Percentiles rank a stretch among this genome's conserved stretches.
Conservation (phyloP, 2,329 filamentous ascomycete species). For the Paramyrothecium sp. region DNA sequence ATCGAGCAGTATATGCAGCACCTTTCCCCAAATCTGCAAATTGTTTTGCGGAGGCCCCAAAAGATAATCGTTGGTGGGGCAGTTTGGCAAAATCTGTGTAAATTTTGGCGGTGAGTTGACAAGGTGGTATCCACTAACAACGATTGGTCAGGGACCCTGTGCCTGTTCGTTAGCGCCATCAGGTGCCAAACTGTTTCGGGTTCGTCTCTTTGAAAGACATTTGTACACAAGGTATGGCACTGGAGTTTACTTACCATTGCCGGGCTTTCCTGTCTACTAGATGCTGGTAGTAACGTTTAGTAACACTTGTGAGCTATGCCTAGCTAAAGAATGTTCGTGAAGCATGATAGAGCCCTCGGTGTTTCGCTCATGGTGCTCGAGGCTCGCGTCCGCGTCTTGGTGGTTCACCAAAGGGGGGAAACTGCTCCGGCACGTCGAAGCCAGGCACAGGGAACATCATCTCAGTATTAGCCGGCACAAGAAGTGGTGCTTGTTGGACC, state of each 20-base stretch:
- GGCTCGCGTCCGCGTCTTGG: conserved; percentile 25
- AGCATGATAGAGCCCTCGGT: too few species aligned
- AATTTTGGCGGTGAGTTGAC: conserved; percentile 27
- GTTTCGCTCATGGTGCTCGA: not conserved
- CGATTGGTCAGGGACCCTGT: too few species aligned
- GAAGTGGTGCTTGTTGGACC: conserved; percentile 23
- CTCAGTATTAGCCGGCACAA: conserved; percentile 21
- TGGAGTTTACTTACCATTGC: too few species aligned
- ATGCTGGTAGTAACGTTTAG: too few species aligned
- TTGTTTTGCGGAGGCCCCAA: too few species aligned
- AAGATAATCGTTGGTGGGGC: conserved; percentile 17
- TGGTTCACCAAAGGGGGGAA: conserved; percentile 25
- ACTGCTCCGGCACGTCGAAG: conserved; percentile 22
- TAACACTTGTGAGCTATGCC: too few species aligned
- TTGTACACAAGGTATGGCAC: too few species aligned
- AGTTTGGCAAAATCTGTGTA: conserved; percentile 24
- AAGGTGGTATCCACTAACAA: too few species aligned
- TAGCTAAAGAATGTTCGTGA: too few species aligned
- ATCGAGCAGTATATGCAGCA: not conserved
- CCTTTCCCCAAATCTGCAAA: too few species aligned
- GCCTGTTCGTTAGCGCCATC: conserved; percentile 1
- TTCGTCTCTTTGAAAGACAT: too few species aligned
- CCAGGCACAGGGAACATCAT: conserved; percentile 23
- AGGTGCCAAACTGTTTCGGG: not conserved
- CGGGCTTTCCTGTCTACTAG: too few species aligned